A percentile compares a stretch with the other conserved stretches of the same genome.
Conservation (phyloP, 2,329 filamentous ascomycete species). For the Fusarium sp. region DNA sequence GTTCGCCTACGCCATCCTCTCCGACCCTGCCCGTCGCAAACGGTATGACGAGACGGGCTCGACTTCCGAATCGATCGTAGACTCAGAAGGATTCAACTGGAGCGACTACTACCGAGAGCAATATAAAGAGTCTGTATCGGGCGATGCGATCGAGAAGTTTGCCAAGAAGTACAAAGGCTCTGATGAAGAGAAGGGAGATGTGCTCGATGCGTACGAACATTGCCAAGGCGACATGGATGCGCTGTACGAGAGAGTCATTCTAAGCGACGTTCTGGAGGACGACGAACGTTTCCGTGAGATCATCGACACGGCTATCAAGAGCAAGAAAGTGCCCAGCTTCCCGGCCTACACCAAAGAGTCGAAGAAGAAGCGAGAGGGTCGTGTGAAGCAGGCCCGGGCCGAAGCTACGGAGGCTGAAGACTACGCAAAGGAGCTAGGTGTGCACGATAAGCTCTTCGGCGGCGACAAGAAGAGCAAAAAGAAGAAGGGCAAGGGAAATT, state of each 20-base stretch:
- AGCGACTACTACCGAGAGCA: constrained; percentile 87
- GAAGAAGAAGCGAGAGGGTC: constrained; percentile 68
- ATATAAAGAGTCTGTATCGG: constrained; percentile 79
- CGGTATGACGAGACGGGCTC: constrained; percentile 92
- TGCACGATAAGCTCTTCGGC: constrained; percentile 75
- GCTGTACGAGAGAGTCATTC: constrained; percentile 86
- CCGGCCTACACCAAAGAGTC: constrained; percentile 77
- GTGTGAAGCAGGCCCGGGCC: constrained; percentile 69
- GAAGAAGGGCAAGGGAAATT: constrained; percentile 53
- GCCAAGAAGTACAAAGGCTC: constrained; percentile 83
- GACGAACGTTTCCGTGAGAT: constrained; percentile 85
- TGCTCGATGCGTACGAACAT: constrained; percentile 80
- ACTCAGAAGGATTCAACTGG: constrained; percentile 89
- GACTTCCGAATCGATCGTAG: constrained; percentile 82
- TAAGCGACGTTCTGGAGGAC: constrained; percentile 84
- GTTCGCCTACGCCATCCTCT: constrained; percentile 93
- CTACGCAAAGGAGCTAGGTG: constrained; percentile 77
- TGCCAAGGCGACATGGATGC: constrained; percentile 78
- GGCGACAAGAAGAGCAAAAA: constrained; percentile 58
- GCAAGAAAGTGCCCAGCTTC: constrained; percentile 72
- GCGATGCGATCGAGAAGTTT: constrained; percentile 79
- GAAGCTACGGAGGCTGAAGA: constrained; percentile 80
- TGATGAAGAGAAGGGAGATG: constrained; percentile 82
- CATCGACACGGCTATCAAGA: constrained; percentile 82
- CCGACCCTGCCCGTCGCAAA: constrained; percentile 79